Conservation (phyloP, 352 stramenopile species). For the Vaucheria bursata region DNA sequence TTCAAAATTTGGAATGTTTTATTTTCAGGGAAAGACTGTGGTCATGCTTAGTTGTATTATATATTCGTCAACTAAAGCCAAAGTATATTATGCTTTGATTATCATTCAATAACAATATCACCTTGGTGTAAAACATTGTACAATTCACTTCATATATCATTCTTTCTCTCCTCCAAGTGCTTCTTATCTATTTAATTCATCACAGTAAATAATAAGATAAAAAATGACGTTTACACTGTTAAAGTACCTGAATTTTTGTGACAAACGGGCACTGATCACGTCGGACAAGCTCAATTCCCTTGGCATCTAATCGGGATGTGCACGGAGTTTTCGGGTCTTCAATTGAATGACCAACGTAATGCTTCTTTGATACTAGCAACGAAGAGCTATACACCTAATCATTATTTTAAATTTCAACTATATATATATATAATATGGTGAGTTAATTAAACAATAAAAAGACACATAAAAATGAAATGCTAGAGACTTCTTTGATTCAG, state of each 20-base stretch:
- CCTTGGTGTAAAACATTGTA: too few relatives aligned
- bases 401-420: conserved; percentile 50
- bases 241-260: conserved; percentile 29
- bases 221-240: too few relatives aligned
- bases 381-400: conserved; percentile 84
- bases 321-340: conserved; percentile 30
- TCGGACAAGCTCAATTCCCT: conserved; percentile 78
- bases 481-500: background rate
- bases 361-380: conserved; percentile 86
- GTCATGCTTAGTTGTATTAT: too few relatives aligned
- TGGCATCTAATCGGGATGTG: conserved; percentile 32
- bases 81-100: too few relatives aligned
- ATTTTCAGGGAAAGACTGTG: too few relatives aligned
- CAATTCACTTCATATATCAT: too few relatives aligned
- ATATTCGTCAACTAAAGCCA: too few relatives aligned
- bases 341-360: conserved; percentile 58
- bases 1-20: too few relatives aligned
- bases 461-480: background rate
- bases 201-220: too few relatives aligned
- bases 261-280: conserved; percentile 80
- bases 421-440: background rate
- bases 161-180: too few relatives aligned
- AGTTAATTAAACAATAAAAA: background rate
- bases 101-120: too few relatives aligned
- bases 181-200: too few relatives aligned